Conservation (phyloP, 805 yeast species). For the Barnettozyma sp. region DNA sequence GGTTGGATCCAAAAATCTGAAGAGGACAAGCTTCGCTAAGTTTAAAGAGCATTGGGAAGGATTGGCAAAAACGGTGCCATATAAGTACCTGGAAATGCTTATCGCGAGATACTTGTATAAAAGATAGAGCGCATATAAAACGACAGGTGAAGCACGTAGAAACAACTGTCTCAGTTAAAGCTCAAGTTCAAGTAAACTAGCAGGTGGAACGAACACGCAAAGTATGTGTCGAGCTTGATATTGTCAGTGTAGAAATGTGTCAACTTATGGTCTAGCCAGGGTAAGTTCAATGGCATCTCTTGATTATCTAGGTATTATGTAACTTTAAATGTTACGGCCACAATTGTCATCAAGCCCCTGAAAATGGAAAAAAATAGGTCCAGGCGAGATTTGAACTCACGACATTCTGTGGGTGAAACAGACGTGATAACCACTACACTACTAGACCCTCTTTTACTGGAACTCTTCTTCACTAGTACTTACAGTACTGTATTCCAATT, state of each 20-base stretch:
- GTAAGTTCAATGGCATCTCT: too few species aligned
- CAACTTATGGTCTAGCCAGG: too few species aligned
- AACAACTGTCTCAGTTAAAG: too few species aligned
- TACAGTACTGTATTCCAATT: too few species aligned
- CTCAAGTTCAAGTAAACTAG: too few species aligned
- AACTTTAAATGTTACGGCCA: not conserved
- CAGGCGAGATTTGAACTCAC: slow-evolving; percentile 32
- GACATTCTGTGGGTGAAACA: slow-evolving; percentile 31
- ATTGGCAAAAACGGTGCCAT: not conserved
- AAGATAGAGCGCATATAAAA: not conserved
- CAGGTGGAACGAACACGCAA: too few species aligned
- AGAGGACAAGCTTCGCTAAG: not conserved
- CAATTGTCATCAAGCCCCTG: not conserved
- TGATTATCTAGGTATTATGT: too few species aligned
- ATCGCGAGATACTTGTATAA: not conserved
- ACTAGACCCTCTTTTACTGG: slow-evolving; percentile 24
- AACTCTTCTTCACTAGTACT: too few species aligned
- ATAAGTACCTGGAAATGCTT: not conserved
- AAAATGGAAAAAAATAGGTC: slow-evolving; percentile 18
- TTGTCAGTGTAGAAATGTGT: too few species aligned
- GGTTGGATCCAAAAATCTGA: slow-evolving; percentile 1
- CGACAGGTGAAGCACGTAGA: too few species aligned
- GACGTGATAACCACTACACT: slow-evolving; percentile 33
- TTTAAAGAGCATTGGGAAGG: slow-evolving; percentile 17
- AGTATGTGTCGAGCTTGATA: too few species aligned